Evolutionary conservation across 1,284 basidiomycete genomes (phyloP), one percentile per base, ranked within the genome.

Genomic region (Takashimella koratensis): DNA sequence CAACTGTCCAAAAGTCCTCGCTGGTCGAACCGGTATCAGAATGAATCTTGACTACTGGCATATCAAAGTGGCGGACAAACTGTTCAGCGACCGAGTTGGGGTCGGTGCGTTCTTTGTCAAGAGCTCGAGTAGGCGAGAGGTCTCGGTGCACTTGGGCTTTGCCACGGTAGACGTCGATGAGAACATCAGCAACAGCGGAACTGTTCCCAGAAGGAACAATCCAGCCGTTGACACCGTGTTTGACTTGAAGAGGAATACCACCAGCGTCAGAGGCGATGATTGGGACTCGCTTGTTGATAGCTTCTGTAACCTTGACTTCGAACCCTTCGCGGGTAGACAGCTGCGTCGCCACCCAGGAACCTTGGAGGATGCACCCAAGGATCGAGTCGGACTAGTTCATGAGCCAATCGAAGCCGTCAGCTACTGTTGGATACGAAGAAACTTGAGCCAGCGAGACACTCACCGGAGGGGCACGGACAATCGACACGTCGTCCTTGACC

Each of bases 271-370:
- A 85, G 13, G 87, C 87, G 65, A 93, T 82, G 60, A 91, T 81
- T 24, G 90, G 89, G 57, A 87, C 86, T 60, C 87, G 86, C 26
- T 87, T 83, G 73, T 92, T 87, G 49, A 93, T 80, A 19, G 87
- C 88, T 61, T 93, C 90, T 43, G 89, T 91, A 52, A 92, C 90
- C 74, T 92, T 92, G 74, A 93, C 88, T 67, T 93, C 90, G 76
- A 93, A 93, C 43, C 90, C 90, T 77, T 93, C 90, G 56, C 61
- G 54, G 19, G 73, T 73, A 6, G 65, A 69, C 5, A 73, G 58
- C 53, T 73, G 73, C 4, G 66, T 67, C 10, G 65, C 70, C 2
- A 70, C 66, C 68, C 69, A 71, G 3, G 69, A 66, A 2, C 73
- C 74, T 53, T 76, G 74, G 10, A 75, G 60, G 49, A 76, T 68